Conservation (phyloP, 176 grass and related monocot species). For the Puya raimondii region DNA sequence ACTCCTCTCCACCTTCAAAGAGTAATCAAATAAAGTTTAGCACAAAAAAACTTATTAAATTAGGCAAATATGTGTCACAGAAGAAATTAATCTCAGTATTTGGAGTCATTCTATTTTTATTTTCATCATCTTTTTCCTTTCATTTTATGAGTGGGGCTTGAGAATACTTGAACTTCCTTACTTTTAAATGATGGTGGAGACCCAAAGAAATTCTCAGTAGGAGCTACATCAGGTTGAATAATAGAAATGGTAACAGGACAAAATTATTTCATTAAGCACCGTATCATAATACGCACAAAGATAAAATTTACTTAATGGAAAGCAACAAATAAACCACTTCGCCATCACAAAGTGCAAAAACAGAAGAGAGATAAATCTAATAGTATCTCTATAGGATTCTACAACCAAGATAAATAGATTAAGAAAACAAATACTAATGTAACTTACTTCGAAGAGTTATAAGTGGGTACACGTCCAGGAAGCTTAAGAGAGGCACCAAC, state of each 20-base stretch:
- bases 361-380: background rate
- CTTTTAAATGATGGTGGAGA: too few species aligned
- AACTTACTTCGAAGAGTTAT: constrained; percentile 32
- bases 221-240: too few species aligned
- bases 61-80: background rate
- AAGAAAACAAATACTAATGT: constrained; percentile 3
- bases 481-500: constrained; percentile 16
- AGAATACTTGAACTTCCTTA: too few species aligned
- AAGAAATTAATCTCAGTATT: background rate
- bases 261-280: background rate
- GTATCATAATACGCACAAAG: background rate
- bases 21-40: background rate
- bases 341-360: background rate
- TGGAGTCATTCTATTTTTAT: too few species aligned
- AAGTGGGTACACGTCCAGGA: constrained; percentile 10
- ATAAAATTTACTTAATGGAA: background rate
- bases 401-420: constrained; percentile 9
- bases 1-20: background rate
- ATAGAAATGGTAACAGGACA: too few species aligned
- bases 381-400: background rate
- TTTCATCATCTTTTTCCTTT: too few species aligned
- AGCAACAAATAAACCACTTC: background rate
- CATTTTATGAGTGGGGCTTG: too few species aligned
- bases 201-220: too few species aligned
- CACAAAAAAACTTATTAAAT: background rate